These are phyloP conservation scores for Boeremia lycopersici DNA, from an alignment of 2,329 filamentous ascomycete species.

Conservation along the genomic window DNA sequence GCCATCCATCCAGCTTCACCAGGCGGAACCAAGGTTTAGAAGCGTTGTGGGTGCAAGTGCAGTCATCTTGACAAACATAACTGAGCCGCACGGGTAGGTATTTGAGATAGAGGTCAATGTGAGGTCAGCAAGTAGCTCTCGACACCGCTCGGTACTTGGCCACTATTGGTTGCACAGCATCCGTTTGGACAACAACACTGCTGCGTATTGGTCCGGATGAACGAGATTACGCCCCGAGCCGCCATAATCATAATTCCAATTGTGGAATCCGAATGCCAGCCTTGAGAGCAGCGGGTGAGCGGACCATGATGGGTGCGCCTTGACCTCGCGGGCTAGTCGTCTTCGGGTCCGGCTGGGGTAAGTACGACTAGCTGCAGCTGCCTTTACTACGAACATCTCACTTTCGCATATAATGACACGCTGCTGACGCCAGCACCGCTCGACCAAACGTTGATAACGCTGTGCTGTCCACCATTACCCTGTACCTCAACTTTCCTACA, in stretches of 20 bases:
- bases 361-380: constrained; percentile 2
- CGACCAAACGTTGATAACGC: background rate
- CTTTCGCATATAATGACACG: constrained; percentile 1
- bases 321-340: constrained; percentile 1
- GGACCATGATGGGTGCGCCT: background rate
- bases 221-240: constrained; percentile 9
- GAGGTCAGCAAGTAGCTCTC: constrained; percentile 1
- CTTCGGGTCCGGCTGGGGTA: constrained; percentile 2
- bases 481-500: background rate
- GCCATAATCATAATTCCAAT: constrained; percentile 3
- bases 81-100: background rate
- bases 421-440: constrained; percentile 2
- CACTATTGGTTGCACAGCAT: constrained; percentile 7
- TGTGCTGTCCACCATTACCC: background rate
- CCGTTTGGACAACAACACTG: background rate
- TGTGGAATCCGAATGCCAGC: constrained; percentile 7
- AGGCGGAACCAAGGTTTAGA: background rate
- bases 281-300: background rate
- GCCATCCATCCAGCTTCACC: constrained; percentile 2
- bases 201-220: background rate
- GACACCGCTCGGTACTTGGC: constrained; percentile 10
- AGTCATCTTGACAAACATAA: constrained; percentile 1
- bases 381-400: background rate
- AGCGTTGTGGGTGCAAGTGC: background rate
- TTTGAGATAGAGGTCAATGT: background rate